Evolutionary conservation across 441 rosid species (phyloP).

Genomic region (Monsonia emarginata): DNA sequence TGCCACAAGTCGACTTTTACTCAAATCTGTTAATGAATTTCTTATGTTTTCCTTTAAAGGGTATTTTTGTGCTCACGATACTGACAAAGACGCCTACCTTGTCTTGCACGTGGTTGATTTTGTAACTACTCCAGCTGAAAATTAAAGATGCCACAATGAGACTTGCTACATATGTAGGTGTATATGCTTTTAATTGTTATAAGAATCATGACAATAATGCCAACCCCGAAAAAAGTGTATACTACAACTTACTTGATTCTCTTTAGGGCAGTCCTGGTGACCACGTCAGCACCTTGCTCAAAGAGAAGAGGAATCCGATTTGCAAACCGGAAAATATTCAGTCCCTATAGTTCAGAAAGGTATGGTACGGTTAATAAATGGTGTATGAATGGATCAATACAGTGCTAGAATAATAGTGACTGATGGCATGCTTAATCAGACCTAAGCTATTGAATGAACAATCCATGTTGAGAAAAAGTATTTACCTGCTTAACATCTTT

Average conservation of each 20-base stretch:
- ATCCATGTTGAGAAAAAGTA: background rate
- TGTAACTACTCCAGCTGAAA: slow-evolving; percentile 84
- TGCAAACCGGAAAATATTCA: slow-evolving; percentile 89
- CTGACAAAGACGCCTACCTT: slow-evolving; percentile 90
- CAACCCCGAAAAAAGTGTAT: background rate
- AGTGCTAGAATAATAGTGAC: background rate
- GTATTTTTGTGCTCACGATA: slow-evolving; percentile 91
- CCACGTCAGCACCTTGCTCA: slow-evolving; percentile 99
- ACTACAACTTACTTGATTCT: slow-evolving; percentile 70
- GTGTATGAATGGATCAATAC: slow-evolving; percentile 1
- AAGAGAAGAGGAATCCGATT: slow-evolving; percentile 93
- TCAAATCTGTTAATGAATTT: no score
- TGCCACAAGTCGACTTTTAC: no score
- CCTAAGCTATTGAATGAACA: background rate
- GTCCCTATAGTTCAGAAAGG: slow-evolving; percentile 41
- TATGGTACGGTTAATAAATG: background rate
- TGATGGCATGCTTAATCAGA: background rate
- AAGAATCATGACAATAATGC: background rate
- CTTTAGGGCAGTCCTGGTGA: slow-evolving; percentile 80
- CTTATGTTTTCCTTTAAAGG: slow-evolving; percentile 95
- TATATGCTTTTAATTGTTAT: background rate
- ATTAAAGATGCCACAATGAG: slow-evolving; percentile 6
- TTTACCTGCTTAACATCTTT: slow-evolving; percentile 87
- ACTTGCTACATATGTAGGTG: slow-evolving; percentile 4
- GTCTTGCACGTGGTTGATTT: slow-evolving; percentile 83